Evolutionary conservation across 345 rosid species (phyloP), one percentile per base, ranked within the genome.

Genomic region (Microcos paniculata): DNA sequence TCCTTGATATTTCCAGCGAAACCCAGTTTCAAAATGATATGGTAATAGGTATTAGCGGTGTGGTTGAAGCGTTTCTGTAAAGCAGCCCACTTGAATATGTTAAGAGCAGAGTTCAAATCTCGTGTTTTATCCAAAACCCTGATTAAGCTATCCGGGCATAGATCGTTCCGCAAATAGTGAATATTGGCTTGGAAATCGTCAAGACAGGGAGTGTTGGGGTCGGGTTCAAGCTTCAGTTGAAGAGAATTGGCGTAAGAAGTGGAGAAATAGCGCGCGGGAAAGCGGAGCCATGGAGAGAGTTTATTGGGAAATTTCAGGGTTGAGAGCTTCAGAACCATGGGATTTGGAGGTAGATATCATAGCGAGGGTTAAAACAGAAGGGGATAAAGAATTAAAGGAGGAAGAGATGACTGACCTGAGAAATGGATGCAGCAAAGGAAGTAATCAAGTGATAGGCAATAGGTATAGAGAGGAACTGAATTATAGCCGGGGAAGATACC

Each of bases 61-160:
- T 89, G 92, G 56, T 70, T 56, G 63, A 87, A 88, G 70, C 69
- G 62, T 75, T 80, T 82, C 23, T 85, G 89, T 43, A 79, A 64
- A 35, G 88, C 45, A 38, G 82, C 89, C 92, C 89, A 89, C 78
- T 84, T 84, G 83, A 89, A 89, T 26, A 86, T 59, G 80, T 80
- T 82, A 71, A 85, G 69, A 78, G 90, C 85, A 33, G 88, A 80
- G 75, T 43, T 71, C 28, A 74, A 24, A 72, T 87, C 87, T 21
- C 59, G 61, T 19, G 89, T 82, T 61, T 62, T 57, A 9, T 82
- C 82, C 75, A 89, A 82, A 80, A 85, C 81, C 74, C 75, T 71
- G 56, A 85, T 76, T 45, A 87, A 75, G 67, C 28, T 72, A 55
- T 81, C 89, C 0, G 92, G 89, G 78, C 38, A 58, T 53, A 85